Base-by-base conservation (phyloP, 78 protist species). In the Polysphondylium violaceum region DNA sequence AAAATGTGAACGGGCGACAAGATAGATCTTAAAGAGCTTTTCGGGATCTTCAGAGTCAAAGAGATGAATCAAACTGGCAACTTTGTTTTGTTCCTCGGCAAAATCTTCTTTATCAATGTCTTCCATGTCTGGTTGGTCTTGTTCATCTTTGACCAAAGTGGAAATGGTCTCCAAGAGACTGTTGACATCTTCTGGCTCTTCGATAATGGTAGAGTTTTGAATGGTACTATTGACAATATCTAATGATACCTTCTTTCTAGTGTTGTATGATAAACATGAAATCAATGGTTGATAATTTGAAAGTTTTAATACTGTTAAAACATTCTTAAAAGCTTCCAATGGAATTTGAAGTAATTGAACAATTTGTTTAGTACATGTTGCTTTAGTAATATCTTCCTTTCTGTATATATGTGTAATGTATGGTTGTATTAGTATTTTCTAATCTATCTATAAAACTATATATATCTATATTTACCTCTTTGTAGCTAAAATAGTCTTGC, bases 11-110 rank as follows among this genome's bases (percentile, higher is more conserved):
- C 97, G 87, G 41, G 90, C 78, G 8, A 75, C 51, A 36, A 75
- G 38, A 69, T 88, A 95, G 27, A 97, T 94, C 88, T 92, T 88
- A 58, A 75, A 87, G 25, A 94, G 25, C 14, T 64, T 75, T 58
- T 95, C 96, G 35, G 93, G 90, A 41, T 73, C 92, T 38, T 72
- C 93, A 29, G 69, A 38, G 58, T 65, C 56, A 53, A 97, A 47
- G 55, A 95, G 41, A 91, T 94, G 97, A 21, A 98, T 38, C 21
- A 92, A 55, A 14, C 86, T 31, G 21, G 97, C 95, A n/a, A 96
- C 95, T 19, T 92, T 74, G 38, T 25, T 64, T 76, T 96, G 97
- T 56, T 97, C 98, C 19, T 69, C 98, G 16, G n/a, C 91, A 47
- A 97, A 92, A 63, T 94, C 97, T 60, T 88, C 97, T 41, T 93